These are phyloP conservation scores for Mycotypha africana DNA, from an alignment of 371 early-diverging fungal genomes.

Conservation along the genomic window DNA sequence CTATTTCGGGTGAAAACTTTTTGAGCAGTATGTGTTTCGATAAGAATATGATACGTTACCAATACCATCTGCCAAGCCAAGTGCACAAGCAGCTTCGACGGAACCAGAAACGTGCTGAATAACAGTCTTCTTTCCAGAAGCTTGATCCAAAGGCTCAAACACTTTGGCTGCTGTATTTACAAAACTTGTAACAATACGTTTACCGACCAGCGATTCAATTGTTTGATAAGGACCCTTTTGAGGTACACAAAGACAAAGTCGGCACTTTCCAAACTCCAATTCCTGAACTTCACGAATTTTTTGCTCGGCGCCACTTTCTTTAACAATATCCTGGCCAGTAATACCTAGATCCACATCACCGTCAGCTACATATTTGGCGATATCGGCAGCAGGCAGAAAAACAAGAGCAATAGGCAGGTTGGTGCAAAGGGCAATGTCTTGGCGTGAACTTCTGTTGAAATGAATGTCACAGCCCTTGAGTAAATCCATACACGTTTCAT, in stretches of 20 bases:
- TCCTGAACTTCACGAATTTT: slow-evolving; percentile 67
- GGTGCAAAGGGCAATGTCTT: slow-evolving; percentile 93
- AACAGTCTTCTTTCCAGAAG: slow-evolving; percentile 52
- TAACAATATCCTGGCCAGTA: slow-evolving; percentile 92
- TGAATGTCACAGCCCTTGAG: slow-evolving; percentile 89
- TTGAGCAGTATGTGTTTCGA: too few species aligned
- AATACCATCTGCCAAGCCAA: slow-evolving; percentile 95
- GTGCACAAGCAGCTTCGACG: slow-evolving; percentile 93
- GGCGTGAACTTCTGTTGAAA: slow-evolving; percentile 87
- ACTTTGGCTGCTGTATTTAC: slow-evolving; percentile 58
- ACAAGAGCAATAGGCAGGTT: slow-evolving; percentile 91
- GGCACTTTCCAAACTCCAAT: slow-evolving; percentile 91
- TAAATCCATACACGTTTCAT: slow-evolving; percentile 79
- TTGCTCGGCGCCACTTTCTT: slow-evolving; percentile 67
- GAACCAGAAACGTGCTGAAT: slow-evolving; percentile 87
- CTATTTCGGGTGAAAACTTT: too few species aligned
- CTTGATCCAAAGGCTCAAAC: slow-evolving; percentile 67
- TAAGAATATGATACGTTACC: slow-evolving; percentile 47
- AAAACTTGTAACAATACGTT: slow-evolving; percentile 92
- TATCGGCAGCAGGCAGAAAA: slow-evolving; percentile 93
- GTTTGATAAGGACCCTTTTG: slow-evolving; percentile 39
- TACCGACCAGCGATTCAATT: slow-evolving; percentile 77
- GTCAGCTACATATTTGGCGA: slow-evolving; percentile 90
- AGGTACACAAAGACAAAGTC: slow-evolving; percentile 81
- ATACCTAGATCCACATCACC: slow-evolving; percentile 96